phyloP scores from a whole-genome alignment of 2,329 filamentous ascomycete species.

The Onygenales sp. region DNA sequence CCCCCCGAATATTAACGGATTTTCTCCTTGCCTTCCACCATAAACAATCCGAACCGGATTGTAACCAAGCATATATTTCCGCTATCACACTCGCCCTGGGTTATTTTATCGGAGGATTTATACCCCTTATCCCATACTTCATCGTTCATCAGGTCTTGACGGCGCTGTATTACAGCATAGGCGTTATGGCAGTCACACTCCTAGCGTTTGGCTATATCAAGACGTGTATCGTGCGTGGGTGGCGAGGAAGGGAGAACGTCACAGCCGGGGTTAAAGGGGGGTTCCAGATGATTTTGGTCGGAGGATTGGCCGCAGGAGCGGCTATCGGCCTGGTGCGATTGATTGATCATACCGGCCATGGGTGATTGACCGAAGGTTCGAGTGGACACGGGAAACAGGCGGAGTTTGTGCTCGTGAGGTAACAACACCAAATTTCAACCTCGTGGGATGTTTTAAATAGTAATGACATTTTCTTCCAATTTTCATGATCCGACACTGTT shows the following conservation, averaged over 20 bases:
- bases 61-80: conserved; percentile 40
- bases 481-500: not conserved
- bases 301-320: conserved; percentile 55
- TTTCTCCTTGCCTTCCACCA: conserved; percentile 43
- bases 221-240: conserved; percentile 38
- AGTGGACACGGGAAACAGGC: no score
- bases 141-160: conserved; percentile 38
- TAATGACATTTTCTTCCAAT: no score
- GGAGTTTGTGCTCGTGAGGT: not conserved
- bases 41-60: conserved; percentile 34
- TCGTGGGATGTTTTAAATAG: no score
- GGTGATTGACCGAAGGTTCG: not conserved
- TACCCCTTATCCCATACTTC: conserved; percentile 65
- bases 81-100: conserved; percentile 58
- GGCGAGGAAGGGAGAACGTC: conserved; percentile 37
- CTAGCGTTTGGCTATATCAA: conserved; percentile 35
- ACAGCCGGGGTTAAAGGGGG: conserved; percentile 50
- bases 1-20: conserved; percentile 31
- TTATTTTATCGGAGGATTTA: conserved; percentile 61
- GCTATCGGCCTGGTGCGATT: conserved; percentile 54
- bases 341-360: conserved; percentile 32
- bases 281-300: conserved; percentile 55
- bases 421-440: no score
- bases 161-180: conserved; percentile 42
- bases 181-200: conserved; percentile 33